A percentile compares a stretch with the other conserved stretches of the same genome.
Conservation (phyloP, 2,329 filamentous ascomycete species). For the Cryphonectria carpinicola region DNA sequence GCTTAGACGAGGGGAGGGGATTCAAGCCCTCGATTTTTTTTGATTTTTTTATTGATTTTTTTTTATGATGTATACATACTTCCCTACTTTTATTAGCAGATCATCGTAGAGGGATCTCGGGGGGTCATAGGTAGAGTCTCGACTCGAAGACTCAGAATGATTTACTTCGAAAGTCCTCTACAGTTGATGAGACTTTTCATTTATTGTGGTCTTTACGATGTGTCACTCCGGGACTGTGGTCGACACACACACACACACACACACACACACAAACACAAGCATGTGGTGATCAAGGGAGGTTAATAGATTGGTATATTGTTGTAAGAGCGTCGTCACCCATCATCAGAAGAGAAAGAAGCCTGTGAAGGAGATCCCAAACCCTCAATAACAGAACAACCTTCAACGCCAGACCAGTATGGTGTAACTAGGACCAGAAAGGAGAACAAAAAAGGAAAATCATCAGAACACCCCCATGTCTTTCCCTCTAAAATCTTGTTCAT, state of each 20-base stretch:
- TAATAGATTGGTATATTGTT: neutral
- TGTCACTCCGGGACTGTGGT: neutral
- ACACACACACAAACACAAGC: neutral
- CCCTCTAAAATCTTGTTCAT: conserved; percentile 2
- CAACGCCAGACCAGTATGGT: conserved; percentile 22
- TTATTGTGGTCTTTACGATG: neutral
- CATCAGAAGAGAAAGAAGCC: neutral
- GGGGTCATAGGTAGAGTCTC: too few species aligned
- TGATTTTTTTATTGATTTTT: too few species aligned
- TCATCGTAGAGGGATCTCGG: too few species aligned
- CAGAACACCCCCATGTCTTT: neutral
- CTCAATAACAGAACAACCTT: conserved; percentile 4
- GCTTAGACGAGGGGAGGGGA: too few species aligned
- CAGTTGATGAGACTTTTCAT: neutral
- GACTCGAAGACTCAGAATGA: too few species aligned
- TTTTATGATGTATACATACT: too few species aligned
- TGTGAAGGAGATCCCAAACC: conserved; percentile 1
- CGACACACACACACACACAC: too few species aligned
- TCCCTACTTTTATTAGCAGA: too few species aligned
- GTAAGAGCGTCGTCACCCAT: neutral
- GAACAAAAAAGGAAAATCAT: neutral
- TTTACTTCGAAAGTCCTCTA: too few species aligned
- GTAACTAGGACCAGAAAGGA: neutral
- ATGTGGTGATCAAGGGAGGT: neutral
- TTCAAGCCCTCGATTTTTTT: too few species aligned